Evolutionary conservation across 164 flowering plant species (phyloP), one percentile per base, ranked within the genome.

Genomic region (Stephania yunnanensis): DNA sequence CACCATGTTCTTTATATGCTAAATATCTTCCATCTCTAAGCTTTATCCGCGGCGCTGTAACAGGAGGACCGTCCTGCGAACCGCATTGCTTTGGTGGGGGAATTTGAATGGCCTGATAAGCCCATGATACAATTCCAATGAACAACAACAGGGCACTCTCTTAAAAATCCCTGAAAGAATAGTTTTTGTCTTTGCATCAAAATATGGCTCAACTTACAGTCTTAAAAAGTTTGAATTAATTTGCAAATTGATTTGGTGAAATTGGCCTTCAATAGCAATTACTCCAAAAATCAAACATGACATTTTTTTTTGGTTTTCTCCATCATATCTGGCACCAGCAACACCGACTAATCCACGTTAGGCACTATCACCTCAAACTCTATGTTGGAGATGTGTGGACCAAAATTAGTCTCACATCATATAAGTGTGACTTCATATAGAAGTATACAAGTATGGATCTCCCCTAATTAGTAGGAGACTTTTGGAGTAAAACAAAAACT

Each of bases 1-100:
- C 85, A 36, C 94, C 92, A 6, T 44, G 71, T 73, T 83, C 90
- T 72, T 76, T 78, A 75, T 89, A 90, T 42, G 91, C 86, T 75
- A 90, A 71, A 81, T 83, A 78, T 75, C 94, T 86, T 17, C 92
- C 91, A 84, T 90, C 92, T 12, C 77, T 82, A 44, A 90, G 87
- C 68, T 75, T 87, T 46, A 89, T 69, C 82, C 91, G 84, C 0
- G 87, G 83, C 70, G 90, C 85, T 70, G 87, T 84, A 25, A 86
- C 78, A 65, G 87, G 86, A 66, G 91, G 89, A 58, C 87, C 87
- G 68, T 66, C 76, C 29, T 81, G 80, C 25, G 88, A 81, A 6
- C 90, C 92, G 76, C 90, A 87, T 17, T 81, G 77, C 72, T 78
- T 83, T 25, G 86, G 84, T n/a, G 86, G 84, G 1, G 91, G 87